Evolutionary conservation across 495 filamentous ascomycete genomes (phyloP), one percentile per base, ranked within the genome.

Genomic region (Talaromyces wortmannii): DNA sequence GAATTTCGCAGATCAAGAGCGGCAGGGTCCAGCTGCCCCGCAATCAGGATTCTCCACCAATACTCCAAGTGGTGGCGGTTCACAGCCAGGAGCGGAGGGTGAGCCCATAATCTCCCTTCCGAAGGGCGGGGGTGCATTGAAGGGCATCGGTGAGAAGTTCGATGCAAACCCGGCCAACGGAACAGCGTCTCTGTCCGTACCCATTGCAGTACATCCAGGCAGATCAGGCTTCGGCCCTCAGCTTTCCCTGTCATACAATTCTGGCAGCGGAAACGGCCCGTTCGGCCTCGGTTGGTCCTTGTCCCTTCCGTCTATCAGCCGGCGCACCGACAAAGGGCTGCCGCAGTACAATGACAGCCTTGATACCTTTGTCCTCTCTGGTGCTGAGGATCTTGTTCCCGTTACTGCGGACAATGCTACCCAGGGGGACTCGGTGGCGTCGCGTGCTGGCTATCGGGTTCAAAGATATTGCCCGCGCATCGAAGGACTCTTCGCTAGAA

Each of bases 241-340:
- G 6, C 36, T 72, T 5, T 29, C n/a, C 0, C 56, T 74, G 2
- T 5, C 11, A 7, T 74, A 74, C 53, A 33, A 62, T 18, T 66
- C 63, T 13, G 62, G 67, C 12, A 15, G 6, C 6, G 18, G 6
- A 6, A 72, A 72, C 51, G 61, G 71, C 8, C 48, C 60, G 7
- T 72, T 72, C 51, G 71, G 71, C 1, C 45, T 69, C 7, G 71
- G 71, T 0, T 75, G 71, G 71, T 32, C 68, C 8, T 8, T 16
- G 15, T 36, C 18, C 5, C 4, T 69, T 11, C 15, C 42, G 0
- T 13, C 29, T 6, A 65, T 75, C 36, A 56, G 57, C 1, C 57
- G 71, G 6, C 66, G 63, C 54, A 69, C 67, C 4, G 15, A 40
- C n/a, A 58, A 59, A 5, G 59, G 59, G 0, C 4, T 50, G 6